Base-by-base conservation (phyloP, 805 yeast genomes). In the Metschnikowia gelsemii region DNA sequence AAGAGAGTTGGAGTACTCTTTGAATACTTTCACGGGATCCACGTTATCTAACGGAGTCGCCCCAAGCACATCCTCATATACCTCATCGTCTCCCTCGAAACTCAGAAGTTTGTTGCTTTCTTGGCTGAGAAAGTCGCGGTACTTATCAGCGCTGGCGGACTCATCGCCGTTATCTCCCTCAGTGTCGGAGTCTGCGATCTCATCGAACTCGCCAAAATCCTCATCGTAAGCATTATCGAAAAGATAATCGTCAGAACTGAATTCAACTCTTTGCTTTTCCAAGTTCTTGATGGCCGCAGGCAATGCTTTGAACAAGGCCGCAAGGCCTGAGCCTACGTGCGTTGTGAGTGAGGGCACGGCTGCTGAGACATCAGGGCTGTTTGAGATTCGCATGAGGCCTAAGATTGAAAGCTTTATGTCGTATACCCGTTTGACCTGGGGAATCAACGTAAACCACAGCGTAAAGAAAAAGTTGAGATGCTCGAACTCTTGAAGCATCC, bases 401-500 rank as follows among this genome's bases (percentile, higher is more conserved):
- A 91, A 62, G 2, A 79, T 67, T 1, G 87, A 79, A 31, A 91
- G 63, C 62, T 89, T 90, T 59, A 87, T 71, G 62, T 91, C 98
- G 55, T 76, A 86, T 2, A 87, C 95, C 45, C 95, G 70, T 17
- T 73, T 73, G 51, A 84, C 72, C 20, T 68, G 64, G 4, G 80
- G 75, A 28, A 80, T 64, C 8, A 72, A 52, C 16, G 73, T 68
- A 55, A 84, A 77, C 96, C 96, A 88, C 39, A 70, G 59, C 19
- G 70, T 70, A 54, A 90, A 77, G 52, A 87, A 78, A 8, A 23
- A 19, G 19, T 28, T 23, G 11, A 64, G 52, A 25, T 73, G 67
- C 13, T 70, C 63, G 12, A 61, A 56, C 35, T 72, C 68, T 44
- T 71, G 69, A 46, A 90, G 64, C 5, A 72, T 57, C 13, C 64